Evolutionary conservation across 306 rosid species (phyloP).

Genomic region (Fragaria vesca): DNA sequence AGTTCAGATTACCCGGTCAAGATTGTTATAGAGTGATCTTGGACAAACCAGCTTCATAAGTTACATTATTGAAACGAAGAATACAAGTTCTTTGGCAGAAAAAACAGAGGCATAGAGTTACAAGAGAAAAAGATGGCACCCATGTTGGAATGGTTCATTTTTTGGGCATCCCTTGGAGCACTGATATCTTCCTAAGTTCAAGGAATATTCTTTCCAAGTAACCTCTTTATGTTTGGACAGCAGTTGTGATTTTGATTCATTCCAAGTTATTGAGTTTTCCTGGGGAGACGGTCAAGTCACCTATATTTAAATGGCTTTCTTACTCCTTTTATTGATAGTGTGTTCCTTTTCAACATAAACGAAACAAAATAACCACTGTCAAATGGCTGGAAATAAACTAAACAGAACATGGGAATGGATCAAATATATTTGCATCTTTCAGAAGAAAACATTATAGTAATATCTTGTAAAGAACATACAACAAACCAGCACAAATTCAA

Average conservation of each 20-base stretch:
- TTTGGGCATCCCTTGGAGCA: not conserved
- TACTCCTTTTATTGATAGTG: not conserved
- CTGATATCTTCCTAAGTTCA: not conserved
- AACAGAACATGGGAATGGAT: not conserved
- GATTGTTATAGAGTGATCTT: not conserved
- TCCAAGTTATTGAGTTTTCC: not conserved
- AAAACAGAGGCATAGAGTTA: not conserved
- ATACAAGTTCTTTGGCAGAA: not conserved
- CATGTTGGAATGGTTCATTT: not conserved
- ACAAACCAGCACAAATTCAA: not conserved
- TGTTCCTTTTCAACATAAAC: not conserved
- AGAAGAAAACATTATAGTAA: not conserved
- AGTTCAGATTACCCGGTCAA: not conserved
- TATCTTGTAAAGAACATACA: not conserved
- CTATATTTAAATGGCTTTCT: not conserved
- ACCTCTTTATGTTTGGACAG: not conserved
- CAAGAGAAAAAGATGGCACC: not conserved
- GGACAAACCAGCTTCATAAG: not conserved
- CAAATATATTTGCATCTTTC: not conserved
- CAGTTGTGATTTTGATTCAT: not conserved
- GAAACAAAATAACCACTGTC: not conserved
- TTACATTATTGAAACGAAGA: not conserved
- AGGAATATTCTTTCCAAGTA: not conserved
- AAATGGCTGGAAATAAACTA: constrained; percentile 1
- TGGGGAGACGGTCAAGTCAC: not conserved